Evolutionary conservation across 1,284 basidiomycete genomes (phyloP).

Genomic region (Ganoderma sp.): DNA sequence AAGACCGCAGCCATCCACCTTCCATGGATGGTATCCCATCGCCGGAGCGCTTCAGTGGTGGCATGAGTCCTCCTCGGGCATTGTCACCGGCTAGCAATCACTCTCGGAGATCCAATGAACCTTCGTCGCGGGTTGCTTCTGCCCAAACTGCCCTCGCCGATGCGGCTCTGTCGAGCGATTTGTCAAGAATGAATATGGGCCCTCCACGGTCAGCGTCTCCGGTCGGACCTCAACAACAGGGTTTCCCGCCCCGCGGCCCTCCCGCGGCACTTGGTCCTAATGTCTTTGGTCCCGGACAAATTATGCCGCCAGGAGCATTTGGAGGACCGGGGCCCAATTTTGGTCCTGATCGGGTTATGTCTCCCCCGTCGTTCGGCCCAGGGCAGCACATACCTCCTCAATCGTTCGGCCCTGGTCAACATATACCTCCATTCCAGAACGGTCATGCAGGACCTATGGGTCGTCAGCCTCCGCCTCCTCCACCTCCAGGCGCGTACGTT

Average conservation of each 20-base stretch:
- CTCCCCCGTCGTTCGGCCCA: constrained; percentile 34
- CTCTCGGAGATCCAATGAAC: constrained; percentile 27
- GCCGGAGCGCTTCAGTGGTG: constrained; percentile 29
- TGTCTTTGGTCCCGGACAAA: constrained; percentile 36
- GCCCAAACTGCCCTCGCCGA: constrained; percentile 29
- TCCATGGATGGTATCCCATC: constrained; percentile 23
- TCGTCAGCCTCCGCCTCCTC: constrained; percentile 6
- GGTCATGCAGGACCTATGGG: constrained; percentile 42
- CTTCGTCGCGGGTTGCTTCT: constrained; percentile 34
- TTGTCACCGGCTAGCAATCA: constrained; percentile 33
- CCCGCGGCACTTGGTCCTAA: constrained; percentile 26
- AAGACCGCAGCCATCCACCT: constrained; percentile 26
- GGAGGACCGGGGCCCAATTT: constrained; percentile 35
- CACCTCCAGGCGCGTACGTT: constrained; percentile 25
- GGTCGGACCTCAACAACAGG: constrained; percentile 28
- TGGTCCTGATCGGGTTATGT: constrained; percentile 40
- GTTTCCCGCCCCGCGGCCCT: constrained; percentile 33
- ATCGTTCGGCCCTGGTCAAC: constrained; percentile 31
- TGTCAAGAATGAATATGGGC: constrained; percentile 40
- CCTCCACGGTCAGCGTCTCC: constrained; percentile 30
- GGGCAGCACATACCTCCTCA: constrained; percentile 35
- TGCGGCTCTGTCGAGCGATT: constrained; percentile 34
- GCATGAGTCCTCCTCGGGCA: constrained; percentile 35
- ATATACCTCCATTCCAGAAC: constrained; percentile 34
- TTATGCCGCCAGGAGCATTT: constrained; percentile 36